phyloP scores from a whole-genome alignment of 2,329 filamentous ascomycete genomes.

The Ascosphaera pollenicola region DNA sequence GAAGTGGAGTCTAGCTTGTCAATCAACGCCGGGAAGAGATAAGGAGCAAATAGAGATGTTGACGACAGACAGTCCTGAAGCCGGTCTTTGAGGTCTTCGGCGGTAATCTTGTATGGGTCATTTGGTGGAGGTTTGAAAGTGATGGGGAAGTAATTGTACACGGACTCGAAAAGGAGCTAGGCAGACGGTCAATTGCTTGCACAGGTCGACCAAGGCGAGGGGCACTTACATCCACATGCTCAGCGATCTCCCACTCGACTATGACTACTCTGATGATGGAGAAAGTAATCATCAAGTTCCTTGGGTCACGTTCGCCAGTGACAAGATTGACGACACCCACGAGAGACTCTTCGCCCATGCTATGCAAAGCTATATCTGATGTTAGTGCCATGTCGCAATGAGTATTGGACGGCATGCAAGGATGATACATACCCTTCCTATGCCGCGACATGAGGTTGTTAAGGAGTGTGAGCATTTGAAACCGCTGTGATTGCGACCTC shows the following conservation, averaged over 20 bases:
- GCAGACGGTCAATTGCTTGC: background rate
- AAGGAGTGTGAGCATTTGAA: constrained; percentile 38
- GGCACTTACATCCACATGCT: constrained; percentile 31
- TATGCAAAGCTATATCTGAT: constrained; percentile 22
- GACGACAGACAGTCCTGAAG: constrained; percentile 42
- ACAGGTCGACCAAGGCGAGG: background rate
- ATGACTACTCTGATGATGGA: constrained; percentile 44
- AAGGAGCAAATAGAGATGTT: constrained; percentile 39
- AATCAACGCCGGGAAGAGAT: constrained; percentile 42
- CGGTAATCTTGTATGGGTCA: constrained; percentile 47
- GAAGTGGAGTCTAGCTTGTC: constrained; percentile 50
- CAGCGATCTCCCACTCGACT: constrained; percentile 42
- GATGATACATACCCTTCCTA: constrained; percentile 24
- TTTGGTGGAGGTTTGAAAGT: constrained; percentile 48
- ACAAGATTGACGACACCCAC: constrained; percentile 41
- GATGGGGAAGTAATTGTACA: constrained; percentile 53
- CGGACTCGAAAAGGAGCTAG: constrained; percentile 38
- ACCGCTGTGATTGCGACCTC: constrained; percentile 41
- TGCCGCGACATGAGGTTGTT: constrained; percentile 40
- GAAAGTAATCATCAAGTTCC: constrained; percentile 49
- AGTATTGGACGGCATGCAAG: background rate
- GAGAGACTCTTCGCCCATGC: constrained; percentile 37
- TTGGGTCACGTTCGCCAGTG: constrained; percentile 45
- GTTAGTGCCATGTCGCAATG: constrained; percentile 4
- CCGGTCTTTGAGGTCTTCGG: constrained; percentile 43